phyloP scores from a whole-genome alignment of 345 rosid species.

The Iberis pinnata region DNA sequence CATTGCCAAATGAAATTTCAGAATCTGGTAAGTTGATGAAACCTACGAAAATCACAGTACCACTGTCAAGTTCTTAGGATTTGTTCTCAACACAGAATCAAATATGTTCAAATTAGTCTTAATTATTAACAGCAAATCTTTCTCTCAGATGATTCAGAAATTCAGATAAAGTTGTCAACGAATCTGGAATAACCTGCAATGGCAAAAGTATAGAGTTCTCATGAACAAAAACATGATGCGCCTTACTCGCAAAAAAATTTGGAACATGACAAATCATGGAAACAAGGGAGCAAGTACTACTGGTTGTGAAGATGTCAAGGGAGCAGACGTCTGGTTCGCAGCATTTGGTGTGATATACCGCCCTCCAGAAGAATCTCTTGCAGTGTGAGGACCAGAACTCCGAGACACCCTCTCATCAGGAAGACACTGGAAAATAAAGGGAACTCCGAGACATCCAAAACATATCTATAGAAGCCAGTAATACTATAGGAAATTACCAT shows the following conservation, averaged over 20 bases:
- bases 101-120: slow-evolving; percentile 14
- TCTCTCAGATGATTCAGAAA: slow-evolving; percentile 43
- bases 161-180: slow-evolving; percentile 47
- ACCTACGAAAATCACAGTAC: slow-evolving; percentile 25
- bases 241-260: slow-evolving; percentile 1
- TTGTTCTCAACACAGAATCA: slow-evolving; percentile 8
- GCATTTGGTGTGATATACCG: slow-evolving; percentile 18
- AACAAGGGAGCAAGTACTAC: slow-evolving; percentile 29
- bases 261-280: not conserved
- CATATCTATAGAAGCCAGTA: not conserved
- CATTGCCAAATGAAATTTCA: slow-evolving; percentile 20
- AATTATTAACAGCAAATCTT: slow-evolving; percentile 38
- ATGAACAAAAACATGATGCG: not conserved
- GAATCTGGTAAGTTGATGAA: slow-evolving; percentile 31
- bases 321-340: slow-evolving; percentile 28
- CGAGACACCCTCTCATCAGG: slow-evolving; percentile 27
- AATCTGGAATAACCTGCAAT: slow-evolving; percentile 43
- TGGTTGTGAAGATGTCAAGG: slow-evolving; percentile 36
- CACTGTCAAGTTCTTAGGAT: slow-evolving; percentile 2
- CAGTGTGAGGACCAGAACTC: slow-evolving; percentile 9
- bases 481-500: slow-evolving; percentile 20
- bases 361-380: slow-evolving; percentile 24
- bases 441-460: slow-evolving; percentile 5
- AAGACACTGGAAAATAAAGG: slow-evolving; percentile 26
- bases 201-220: slow-evolving; percentile 4